A percentile compares a stretch with the other conserved stretches of the same genome.
These are phyloP conservation scores for Kodamaea suecica DNA, from an alignment of 1,139 yeast genomes.

Conservation along the genomic window DNA sequence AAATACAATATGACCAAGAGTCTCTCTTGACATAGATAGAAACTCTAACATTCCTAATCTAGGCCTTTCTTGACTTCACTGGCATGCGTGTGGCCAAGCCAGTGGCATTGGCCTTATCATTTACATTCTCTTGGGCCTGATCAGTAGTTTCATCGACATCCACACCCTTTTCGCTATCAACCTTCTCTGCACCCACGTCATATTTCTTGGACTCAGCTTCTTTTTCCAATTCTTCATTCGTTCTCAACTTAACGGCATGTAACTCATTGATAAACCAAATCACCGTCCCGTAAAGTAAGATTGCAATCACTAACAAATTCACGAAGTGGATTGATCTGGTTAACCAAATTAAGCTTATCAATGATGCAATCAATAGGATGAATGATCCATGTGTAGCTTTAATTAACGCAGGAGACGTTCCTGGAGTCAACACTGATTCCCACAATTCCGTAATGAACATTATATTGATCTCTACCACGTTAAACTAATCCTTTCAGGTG, in stretches of 20 bases:
- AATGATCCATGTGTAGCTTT: conserved; percentile 78
- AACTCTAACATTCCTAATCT: not conserved
- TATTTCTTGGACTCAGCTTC: conserved; percentile 10
- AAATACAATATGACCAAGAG: not conserved
- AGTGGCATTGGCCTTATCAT: too few species aligned
- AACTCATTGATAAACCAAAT: conserved; percentile 86
- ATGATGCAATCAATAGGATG: conserved; percentile 48
- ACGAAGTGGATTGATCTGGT: conserved; percentile 76
- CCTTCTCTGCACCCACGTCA: conserved; percentile 3
- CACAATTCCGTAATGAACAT: conserved; percentile 68
- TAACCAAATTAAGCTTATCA: conserved; percentile 55
- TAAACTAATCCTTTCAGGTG: too few species aligned
- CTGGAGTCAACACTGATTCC: conserved; percentile 93
- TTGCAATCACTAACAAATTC: conserved; percentile 66
- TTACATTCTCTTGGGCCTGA: not conserved
- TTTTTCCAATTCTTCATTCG: conserved; percentile 32
- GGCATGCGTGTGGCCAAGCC: conserved; percentile 4
- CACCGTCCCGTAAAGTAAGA: conserved; percentile 71
- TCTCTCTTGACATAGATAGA: too few species aligned
- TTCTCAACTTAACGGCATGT: conserved; percentile 47
- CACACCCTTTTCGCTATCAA: conserved; percentile 2
- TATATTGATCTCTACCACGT: too few species aligned
- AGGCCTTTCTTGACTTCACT: conserved; percentile 16
- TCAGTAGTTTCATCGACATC: too few species aligned
- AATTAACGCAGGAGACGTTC: conserved; percentile 82